Percentiles rank a stretch among this genome's conserved stretches.
These are phyloP conservation scores for Cladosporium sp. DNA, from an alignment of 2,329 filamentous ascomycete species.

Conservation along the genomic window DNA sequence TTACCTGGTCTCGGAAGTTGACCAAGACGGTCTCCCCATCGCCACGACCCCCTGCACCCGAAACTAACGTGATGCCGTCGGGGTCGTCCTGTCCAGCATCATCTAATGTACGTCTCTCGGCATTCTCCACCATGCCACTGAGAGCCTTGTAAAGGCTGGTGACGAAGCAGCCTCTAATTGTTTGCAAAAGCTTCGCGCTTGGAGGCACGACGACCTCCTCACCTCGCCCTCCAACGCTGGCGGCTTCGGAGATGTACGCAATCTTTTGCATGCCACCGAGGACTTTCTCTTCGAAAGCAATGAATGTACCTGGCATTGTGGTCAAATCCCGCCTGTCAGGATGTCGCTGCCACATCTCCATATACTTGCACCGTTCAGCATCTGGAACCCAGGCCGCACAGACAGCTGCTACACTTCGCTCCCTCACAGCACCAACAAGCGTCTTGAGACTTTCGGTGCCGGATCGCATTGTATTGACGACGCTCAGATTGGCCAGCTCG, in stretches of 20 bases:
- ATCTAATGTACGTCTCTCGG: conserved; percentile 64
- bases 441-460: conserved; percentile 64
- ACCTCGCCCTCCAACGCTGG: conserved; percentile 61
- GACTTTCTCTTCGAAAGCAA: conserved; percentile 76
- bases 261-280: conserved; percentile 90
- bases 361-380: conserved; percentile 81
- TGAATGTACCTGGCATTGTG: conserved; percentile 80
- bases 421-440: conserved; percentile 71
- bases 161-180: conserved; percentile 87
- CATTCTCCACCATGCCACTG: conserved; percentile 95
- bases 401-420: conserved; percentile 77
- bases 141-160: conserved; percentile 89
- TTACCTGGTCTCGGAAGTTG: conserved; percentile 49
- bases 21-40: conserved; percentile 4
- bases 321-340: conserved; percentile 80
- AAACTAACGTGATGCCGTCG: conserved; percentile 39
- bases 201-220: conserved; percentile 79
- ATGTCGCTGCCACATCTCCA: conserved; percentile 90
- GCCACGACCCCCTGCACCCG: conserved; percentile 18
- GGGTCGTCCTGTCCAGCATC: conserved; percentile 49
- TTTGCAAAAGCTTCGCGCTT: conserved; percentile 77
- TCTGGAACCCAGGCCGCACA: conserved; percentile 91
- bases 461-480: conserved; percentile 41
- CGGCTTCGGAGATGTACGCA: conserved; percentile 83
- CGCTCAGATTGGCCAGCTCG: conserved; percentile 71